phyloP scores from a whole-genome alignment of 2,329 filamentous ascomycete genomes.

The Colletotrichum plurivorum region DNA sequence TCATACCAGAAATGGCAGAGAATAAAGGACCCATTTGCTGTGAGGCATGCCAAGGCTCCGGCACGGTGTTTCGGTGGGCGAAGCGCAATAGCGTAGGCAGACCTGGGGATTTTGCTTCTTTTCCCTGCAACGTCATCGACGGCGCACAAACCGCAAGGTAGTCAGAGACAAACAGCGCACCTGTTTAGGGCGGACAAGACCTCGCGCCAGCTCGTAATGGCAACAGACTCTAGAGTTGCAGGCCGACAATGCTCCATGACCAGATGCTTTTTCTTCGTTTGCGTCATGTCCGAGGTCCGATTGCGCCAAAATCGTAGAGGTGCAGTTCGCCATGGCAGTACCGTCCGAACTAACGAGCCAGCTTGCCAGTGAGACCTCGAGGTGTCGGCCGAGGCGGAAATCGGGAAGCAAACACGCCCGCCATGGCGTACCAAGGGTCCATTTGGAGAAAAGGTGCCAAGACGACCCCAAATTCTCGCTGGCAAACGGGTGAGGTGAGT shows the following conservation, averaged over 20 bases:
- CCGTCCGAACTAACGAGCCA: no score
- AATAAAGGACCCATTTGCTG: not conserved
- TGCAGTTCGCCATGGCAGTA: not conserved
- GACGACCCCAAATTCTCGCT: constrained; percentile 7
- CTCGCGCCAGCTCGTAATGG: not conserved
- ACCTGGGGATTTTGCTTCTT: not conserved
- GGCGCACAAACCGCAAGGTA: not conserved
- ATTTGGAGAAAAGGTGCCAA: constrained; percentile 29
- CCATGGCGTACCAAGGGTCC: not conserved
- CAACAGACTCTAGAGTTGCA: not conserved
- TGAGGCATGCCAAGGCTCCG: constrained; percentile 17
- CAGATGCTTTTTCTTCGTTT: not conserved
- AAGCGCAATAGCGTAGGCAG: constrained; percentile 14
- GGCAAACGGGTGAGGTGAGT: constrained; percentile 7
- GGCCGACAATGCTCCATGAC: not conserved
- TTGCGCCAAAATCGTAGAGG: not conserved
- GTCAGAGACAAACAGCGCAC: constrained; percentile 14
- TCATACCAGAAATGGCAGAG: constrained; percentile 4
- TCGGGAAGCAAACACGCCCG: not conserved
- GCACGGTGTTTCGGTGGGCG: constrained; percentile 1
- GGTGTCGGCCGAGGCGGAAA: constrained; percentile 11
- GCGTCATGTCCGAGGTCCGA: constrained; percentile 1
- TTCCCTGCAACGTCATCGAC: constrained; percentile 19
- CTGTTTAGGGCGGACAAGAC: constrained; percentile 3
- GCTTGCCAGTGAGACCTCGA: no score